Base-by-base conservation (phyloP, 2,329 filamentous ascomycete genomes). In the Calonectria henricotiae region DNA sequence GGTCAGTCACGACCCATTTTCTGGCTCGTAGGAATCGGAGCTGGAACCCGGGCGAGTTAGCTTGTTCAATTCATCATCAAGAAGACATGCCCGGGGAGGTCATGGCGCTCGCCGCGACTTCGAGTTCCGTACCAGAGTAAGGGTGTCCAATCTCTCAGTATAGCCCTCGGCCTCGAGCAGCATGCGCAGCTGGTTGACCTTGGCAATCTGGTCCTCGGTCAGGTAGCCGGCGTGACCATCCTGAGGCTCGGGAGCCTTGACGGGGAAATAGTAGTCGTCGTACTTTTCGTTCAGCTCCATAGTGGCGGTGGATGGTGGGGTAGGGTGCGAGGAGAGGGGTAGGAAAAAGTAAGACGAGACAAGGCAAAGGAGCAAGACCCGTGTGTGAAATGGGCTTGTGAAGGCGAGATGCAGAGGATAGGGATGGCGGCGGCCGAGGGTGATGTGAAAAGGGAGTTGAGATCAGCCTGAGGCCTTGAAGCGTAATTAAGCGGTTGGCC, bases 201-300 rank as follows among this genome's bases (percentile, higher is more conserved):
- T 92, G 65, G 94, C 95, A 89, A 98, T 93, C 86, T 98, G 95
- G 83, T 93, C 89, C 68, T 90, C 87, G 66, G 92, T 96, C 79
- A 97, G 93, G 84, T 97, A 90, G 81, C 96, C 96, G 72, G 96
- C 92, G 83, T 98, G 95, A 75, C 96, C 96, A 78, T 87, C 86
- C 80, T 92, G 89, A 55, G 88, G 82, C 76, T 90, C 89, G 66
- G 93, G 89, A 55, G 94, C 90, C 73, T 89, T 92, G 74, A 92
- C 94, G 73, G 96, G 96, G 87, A 90, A 98, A 84, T 98, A 95
- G 85, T 96, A 98, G 87, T 97, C 83, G 86, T 98, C 96, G 88
- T 98, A 97, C 86, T 98, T 98, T 82, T 94, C 89, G 84, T 97
- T 75, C 67, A 94, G 81, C 82, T 90, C 85, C 85, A 90, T 86